Conservation (phyloP, 2,329 filamentous ascomycete genomes). For the Arthrobotrys entomopaga region DNA sequence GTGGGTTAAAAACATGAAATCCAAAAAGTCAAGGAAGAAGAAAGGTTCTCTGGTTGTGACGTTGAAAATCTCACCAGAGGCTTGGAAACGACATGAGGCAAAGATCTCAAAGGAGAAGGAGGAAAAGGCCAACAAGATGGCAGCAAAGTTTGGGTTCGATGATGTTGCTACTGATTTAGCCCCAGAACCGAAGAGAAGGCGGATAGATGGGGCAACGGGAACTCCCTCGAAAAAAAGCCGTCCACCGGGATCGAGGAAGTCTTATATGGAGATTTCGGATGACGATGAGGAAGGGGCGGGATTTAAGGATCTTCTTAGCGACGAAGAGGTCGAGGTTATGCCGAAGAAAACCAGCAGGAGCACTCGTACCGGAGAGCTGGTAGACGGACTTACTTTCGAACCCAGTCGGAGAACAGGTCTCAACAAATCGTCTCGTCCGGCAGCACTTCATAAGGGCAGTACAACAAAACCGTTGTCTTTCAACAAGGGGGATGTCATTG, state of each 20-base stretch:
- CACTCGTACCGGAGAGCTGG: slow-evolving; percentile 47
- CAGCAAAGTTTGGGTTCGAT: slow-evolving; percentile 36
- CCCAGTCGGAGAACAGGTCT: slow-evolving; percentile 26
- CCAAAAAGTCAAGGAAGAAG: slow-evolving; percentile 38
- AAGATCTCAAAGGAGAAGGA: slow-evolving; percentile 37
- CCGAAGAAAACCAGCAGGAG: slow-evolving; percentile 53
- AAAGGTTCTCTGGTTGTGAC: slow-evolving; percentile 39
- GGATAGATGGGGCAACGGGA: slow-evolving; percentile 18
- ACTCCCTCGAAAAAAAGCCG: slow-evolving; percentile 31
- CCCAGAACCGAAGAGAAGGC: slow-evolving; percentile 39
- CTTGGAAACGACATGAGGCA: slow-evolving; percentile 46
- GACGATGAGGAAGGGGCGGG: slow-evolving; percentile 30
- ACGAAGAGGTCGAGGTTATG: slow-evolving; percentile 47
- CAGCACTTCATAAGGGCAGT: neutral
- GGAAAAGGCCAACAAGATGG: slow-evolving; percentile 46
- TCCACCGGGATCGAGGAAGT: slow-evolving; percentile 39
- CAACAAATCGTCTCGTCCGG: slow-evolving; percentile 34
- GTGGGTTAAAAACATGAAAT: slow-evolving; percentile 50
- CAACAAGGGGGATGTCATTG: neutral
- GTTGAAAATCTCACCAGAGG: slow-evolving; percentile 49
- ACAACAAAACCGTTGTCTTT: neutral
- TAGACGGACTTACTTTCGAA: slow-evolving; percentile 49
- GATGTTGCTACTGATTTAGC: slow-evolving; percentile 49
- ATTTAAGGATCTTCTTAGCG: slow-evolving; percentile 30
- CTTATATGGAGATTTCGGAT: slow-evolving; percentile 28